Conservation (phyloP, 208 protist genomes). For the Chromosphaera perkinsii region DNA sequence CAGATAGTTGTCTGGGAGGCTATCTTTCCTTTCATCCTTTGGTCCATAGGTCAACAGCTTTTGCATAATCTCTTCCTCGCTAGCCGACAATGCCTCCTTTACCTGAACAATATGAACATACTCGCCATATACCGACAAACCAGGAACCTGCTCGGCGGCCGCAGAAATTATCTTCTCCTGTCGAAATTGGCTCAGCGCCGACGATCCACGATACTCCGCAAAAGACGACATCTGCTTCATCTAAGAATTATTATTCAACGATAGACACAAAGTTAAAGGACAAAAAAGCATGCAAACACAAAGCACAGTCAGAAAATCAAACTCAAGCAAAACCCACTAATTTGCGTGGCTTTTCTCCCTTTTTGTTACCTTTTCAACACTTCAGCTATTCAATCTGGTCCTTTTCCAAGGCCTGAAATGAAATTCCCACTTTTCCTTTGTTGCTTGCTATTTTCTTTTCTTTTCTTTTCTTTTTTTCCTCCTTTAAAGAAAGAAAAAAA, state of each 20-base stretch:
- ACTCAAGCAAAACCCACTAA: too few species aligned
- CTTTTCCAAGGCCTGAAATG: too few species aligned
- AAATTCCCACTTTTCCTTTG: too few species aligned
- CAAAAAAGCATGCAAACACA: too few species aligned
- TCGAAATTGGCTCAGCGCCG: background rate
- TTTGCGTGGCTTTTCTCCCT: too few species aligned
- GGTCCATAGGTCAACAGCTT: slow-evolving; percentile 11
- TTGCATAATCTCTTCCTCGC: background rate
- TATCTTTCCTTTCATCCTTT: background rate
- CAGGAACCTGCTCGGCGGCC: background rate
- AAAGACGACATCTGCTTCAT: too few species aligned
- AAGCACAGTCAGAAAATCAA: too few species aligned
- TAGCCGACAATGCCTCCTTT: background rate
- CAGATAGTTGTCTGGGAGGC: background rate
- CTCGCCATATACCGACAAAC: background rate
- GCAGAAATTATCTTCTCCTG: background rate
- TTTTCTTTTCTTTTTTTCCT: slow-evolving; percentile 4
- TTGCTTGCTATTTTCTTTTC: too few species aligned
- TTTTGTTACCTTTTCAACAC: too few species aligned
- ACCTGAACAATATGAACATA: slow-evolving; percentile 8
- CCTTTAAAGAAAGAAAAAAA: background rate
- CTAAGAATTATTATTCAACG: too few species aligned
- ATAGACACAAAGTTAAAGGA: too few species aligned
- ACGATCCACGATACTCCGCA: background rate
- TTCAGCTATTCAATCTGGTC: too few species aligned